phyloP scores from a whole-genome alignment of 2,329 filamentous ascomycete species.

The Anthostomella pinea region DNA sequence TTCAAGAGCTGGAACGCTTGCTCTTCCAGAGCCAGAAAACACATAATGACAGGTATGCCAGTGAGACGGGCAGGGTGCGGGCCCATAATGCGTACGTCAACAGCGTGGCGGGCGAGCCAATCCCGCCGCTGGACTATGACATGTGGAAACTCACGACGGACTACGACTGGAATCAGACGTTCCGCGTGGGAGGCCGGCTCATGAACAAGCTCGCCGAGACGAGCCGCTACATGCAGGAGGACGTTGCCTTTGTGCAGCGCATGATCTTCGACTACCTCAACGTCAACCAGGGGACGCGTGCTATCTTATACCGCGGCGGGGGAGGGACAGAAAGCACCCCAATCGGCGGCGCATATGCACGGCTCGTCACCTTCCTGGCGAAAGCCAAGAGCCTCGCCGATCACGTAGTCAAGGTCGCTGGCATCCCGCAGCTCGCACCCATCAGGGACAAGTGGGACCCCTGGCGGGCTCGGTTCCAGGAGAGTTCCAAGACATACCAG shows the following conservation, averaged over 20 bases:
- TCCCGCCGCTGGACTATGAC: neutral
- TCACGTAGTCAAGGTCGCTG: neutral
- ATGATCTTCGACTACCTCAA: slow-evolving; percentile 22
- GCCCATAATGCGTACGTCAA: too few species aligned
- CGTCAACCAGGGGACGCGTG: neutral
- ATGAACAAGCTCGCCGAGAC: slow-evolving; percentile 9
- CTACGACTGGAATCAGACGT: neutral
- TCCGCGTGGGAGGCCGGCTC: slow-evolving; percentile 12
- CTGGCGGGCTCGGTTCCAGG: slow-evolving; percentile 9
- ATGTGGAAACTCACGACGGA: neutral
- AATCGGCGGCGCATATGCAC: neutral
- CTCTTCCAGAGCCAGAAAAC: neutral
- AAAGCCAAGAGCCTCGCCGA: neutral
- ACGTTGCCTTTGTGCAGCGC: slow-evolving; percentile 17
- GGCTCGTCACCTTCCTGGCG: neutral
- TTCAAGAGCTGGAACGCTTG: neutral
- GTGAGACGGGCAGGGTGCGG: too few species aligned
- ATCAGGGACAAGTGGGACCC: slow-evolving; percentile 4
- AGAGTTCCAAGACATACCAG: slow-evolving; percentile 3
- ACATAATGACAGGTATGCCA: too few species aligned
- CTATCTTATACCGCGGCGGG: neutral
- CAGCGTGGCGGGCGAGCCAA: neutral
- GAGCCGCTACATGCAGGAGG: slow-evolving; percentile 8
- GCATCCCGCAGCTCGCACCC: neutral
- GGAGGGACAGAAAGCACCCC: neutral